These are phyloP conservation scores for Sporisorium scitamineum DNA, from an alignment of 1,284 basidiomycete species.

Conservation along the genomic window DNA sequence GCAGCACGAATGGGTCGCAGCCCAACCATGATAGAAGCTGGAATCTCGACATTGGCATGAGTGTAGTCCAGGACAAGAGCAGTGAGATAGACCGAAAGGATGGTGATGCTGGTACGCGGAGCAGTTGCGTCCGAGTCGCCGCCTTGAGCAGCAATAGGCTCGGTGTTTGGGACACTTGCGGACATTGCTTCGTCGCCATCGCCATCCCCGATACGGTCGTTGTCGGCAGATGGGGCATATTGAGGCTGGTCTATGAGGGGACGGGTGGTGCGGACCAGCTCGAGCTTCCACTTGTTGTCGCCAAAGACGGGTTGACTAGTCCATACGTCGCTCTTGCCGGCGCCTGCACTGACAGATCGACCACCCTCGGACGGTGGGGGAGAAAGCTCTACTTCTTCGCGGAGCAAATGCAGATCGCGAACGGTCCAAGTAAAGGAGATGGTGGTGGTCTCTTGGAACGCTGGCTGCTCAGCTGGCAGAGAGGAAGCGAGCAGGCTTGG, in stretches of 20 bases:
- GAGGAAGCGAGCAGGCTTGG: conserved; percentile 11
- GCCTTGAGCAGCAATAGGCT: conserved; percentile 5
- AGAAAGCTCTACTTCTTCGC: conserved; percentile 59
- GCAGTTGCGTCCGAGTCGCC: neutral
- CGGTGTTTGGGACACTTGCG: neutral
- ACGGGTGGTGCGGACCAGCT: conserved; percentile 54
- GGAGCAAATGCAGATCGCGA: conserved; percentile 51
- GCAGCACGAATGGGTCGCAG: conserved; percentile 39
- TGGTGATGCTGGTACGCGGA: conserved; percentile 34
- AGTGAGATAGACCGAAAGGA: conserved; percentile 60
- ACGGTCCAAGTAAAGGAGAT: conserved; percentile 64
- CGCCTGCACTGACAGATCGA: conserved; percentile 61
- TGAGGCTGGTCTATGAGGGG: conserved; percentile 6
- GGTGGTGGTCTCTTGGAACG: conserved; percentile 59
- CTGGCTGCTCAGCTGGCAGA: conserved; percentile 19
- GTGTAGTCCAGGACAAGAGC: conserved; percentile 54
- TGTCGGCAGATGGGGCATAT: neutral
- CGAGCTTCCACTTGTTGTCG: conserved; percentile 66
- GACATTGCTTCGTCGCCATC: neutral
- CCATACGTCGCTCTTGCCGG: conserved; percentile 63
- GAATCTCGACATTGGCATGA: conserved; percentile 45
- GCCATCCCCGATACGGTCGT: neutral
- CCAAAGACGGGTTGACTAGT: conserved; percentile 65
- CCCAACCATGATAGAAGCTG: conserved; percentile 58
- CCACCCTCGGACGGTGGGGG: conserved; percentile 52